Conservation (phyloP, 2,329 filamentous ascomycete genomes). For the Phialocephala subalpina region DNA sequence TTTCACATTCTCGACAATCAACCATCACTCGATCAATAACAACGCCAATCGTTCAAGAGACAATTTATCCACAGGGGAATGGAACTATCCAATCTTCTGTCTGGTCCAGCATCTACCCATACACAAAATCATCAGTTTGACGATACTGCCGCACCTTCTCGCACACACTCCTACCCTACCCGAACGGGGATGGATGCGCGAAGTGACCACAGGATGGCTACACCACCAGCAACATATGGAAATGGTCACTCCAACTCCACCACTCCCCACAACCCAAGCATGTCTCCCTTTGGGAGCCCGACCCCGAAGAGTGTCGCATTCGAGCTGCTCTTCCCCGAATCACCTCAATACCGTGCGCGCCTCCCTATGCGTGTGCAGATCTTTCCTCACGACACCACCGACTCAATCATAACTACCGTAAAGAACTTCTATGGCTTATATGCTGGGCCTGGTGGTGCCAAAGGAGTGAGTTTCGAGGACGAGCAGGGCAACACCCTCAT, state of each 20-base stretch:
- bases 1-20: constrained; percentile 26
- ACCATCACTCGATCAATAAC: constrained; percentile 25
- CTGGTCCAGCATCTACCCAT: constrained; percentile 34
- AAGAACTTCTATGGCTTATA: constrained; percentile 99
- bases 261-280: constrained; percentile 37
- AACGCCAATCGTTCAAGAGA: constrained; percentile 25
- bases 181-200: constrained; percentile 38
- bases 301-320: constrained; percentile 80
- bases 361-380: constrained; percentile 90
- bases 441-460: constrained; percentile 71
- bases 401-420: constrained; percentile 97
- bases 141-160: constrained; percentile 33
- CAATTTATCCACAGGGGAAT: constrained; percentile 26
- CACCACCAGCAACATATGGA: constrained; percentile 39
- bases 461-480: constrained; percentile 95
- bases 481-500: constrained; percentile 89
- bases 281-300: constrained; percentile 43
- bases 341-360: constrained; percentile 74
- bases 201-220: constrained; percentile 39
- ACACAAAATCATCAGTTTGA: constrained; percentile 38
- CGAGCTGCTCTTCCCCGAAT: constrained; percentile 74
- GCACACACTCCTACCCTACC: constrained; percentile 38
- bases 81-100: constrained; percentile 37
- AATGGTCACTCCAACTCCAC: constrained; percentile 36
- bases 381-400: constrained; percentile 93